Evolutionary conservation across 2,329 filamentous ascomycete genomes (phyloP), one percentile per base, ranked within the genome.

Genomic region (Penicillium sp.): DNA sequence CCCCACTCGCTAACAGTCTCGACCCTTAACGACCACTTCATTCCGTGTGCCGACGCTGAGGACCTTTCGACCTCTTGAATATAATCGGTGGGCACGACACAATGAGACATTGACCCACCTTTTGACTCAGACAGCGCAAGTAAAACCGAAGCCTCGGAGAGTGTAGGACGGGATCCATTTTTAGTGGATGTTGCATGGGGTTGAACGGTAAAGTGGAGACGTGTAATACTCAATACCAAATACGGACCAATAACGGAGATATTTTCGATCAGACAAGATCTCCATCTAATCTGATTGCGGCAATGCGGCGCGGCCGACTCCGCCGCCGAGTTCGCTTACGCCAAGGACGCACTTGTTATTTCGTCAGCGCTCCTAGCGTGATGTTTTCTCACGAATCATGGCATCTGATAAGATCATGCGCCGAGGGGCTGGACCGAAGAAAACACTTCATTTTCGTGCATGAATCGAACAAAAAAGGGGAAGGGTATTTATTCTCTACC

Each of bases 211-310:
- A 35, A 18, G 31, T 9, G 31, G 31, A 14, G n/a, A 16, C 5
- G 3, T n/a, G 31, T 18, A 9, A 18, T 35, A 16, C 16, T 9
- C 31, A 8, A 35, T 35, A 18, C n/a, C n/a, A 0, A 16, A 5
- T n/a, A 7, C n/a, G 2, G 5, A 40, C 53, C 27, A 47, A 46
- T 53, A n/a, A 27, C 9, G 30, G 2, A 33, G 7, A 8, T 43
- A 48, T 39, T 10, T 1, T 13, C 40, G 48, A 63, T 66, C 61
- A 57, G 62, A 66, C 63, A 64, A 64, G 64, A 64, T 67, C 43
- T 40, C 47, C 45, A 62, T 65, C 59, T 65, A 66, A 68, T 66
- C 66, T 63, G 60, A 66, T 68, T 57, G 49, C 28, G 25, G 38
- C 48, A 44, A 41, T 14, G 18, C 25, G n/a, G 10, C 25, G 13